These are phyloP conservation scores for Mycena crocata DNA, from an alignment of 768 basidiomycete species.

Conservation along the genomic window DNA sequence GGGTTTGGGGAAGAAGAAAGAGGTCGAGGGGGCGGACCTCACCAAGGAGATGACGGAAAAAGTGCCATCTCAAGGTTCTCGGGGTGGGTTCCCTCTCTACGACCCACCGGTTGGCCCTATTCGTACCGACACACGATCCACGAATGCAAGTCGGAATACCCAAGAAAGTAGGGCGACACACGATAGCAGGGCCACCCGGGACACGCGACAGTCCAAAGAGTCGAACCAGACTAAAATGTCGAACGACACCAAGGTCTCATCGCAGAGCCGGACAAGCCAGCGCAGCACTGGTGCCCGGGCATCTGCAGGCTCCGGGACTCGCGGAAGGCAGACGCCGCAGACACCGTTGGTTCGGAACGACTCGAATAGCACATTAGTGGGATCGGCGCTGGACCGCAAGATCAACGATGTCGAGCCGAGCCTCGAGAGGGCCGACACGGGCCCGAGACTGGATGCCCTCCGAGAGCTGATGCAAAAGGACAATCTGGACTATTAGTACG, in stretches of 20 bases:
- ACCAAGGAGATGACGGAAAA: slow-evolving; percentile 44
- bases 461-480: slow-evolving; percentile 76
- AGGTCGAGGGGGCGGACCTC: slow-evolving; percentile 53
- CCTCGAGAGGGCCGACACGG: slow-evolving; percentile 66
- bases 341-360: slow-evolving; percentile 64
- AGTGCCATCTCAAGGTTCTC: slow-evolving; percentile 44
- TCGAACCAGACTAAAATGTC: slow-evolving; percentile 42
- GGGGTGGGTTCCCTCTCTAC: slow-evolving; percentile 50
- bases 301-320: slow-evolving; percentile 40
- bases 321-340: slow-evolving; percentile 47
- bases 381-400: slow-evolving; percentile 78
- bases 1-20: slow-evolving; percentile 69
- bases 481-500: slow-evolving; percentile 81
- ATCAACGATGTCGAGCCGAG: slow-evolving; percentile 70
- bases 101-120: slow-evolving; percentile 48
- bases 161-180: slow-evolving; percentile 26
- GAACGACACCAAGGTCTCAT: slow-evolving; percentile 48
- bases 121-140: slow-evolving; percentile 54
- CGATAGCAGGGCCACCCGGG: slow-evolving; percentile 30
- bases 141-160: slow-evolving; percentile 45
- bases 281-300: slow-evolving; percentile 36
- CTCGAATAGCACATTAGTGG: slow-evolving; percentile 80
- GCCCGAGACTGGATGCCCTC: slow-evolving; percentile 68
- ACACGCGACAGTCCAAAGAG: slow-evolving; percentile 26
- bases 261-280: slow-evolving; percentile 35